Evolutionary conservation across 805 yeast species (phyloP), one percentile per base, ranked within the genome.

Genomic region (Candida khao-thaluensis): DNA sequence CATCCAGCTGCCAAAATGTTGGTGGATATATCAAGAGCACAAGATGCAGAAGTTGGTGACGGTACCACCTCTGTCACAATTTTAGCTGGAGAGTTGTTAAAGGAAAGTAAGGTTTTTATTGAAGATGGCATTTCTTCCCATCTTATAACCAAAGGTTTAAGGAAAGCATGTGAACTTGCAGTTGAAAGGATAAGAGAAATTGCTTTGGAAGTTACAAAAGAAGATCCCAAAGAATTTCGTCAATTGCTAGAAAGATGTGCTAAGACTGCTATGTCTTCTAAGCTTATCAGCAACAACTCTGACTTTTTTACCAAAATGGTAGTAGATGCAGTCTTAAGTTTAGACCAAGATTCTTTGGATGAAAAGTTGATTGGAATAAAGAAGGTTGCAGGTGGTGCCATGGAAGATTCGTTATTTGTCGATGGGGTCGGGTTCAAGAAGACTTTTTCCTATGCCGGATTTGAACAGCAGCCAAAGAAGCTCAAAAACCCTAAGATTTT

Each of bases 1-100:
- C 99, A 93, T 56, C 99, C 99, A 7, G 99, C 99, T 8, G 99
- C 99, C 42, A 89, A 87, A 54, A 91, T 91, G 40, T 71, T 93
- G 49, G 99, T 95, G 22, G 95, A 95, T 59, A 85, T 93, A 41
- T 84, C 96, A 35, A 83, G 93, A 61, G 91, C 95, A 15, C 99
- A 93, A 70, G 99, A 93, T 62, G 96, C 95, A 44, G 97, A 91
- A 63, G 96, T 91, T 50, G 98, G 98, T 44, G 98, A 93, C 59
- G 99, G 99, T 51, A 93, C 99, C 29, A 91, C 99, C 0, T 85
- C 96, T 17, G 99, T 95, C 22, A 89, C 97, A 0, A 85, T 93
- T 9, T 64, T 93, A 42, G 96, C 98, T 2, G 96, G 97, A 40
- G 99, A 93, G 67, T 73, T 93, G 44, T 76, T 93, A 64, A 88